Evolutionary conservation across 768 basidiomycete genomes (phyloP).

Genomic region (Tricholoma terreum): DNA sequence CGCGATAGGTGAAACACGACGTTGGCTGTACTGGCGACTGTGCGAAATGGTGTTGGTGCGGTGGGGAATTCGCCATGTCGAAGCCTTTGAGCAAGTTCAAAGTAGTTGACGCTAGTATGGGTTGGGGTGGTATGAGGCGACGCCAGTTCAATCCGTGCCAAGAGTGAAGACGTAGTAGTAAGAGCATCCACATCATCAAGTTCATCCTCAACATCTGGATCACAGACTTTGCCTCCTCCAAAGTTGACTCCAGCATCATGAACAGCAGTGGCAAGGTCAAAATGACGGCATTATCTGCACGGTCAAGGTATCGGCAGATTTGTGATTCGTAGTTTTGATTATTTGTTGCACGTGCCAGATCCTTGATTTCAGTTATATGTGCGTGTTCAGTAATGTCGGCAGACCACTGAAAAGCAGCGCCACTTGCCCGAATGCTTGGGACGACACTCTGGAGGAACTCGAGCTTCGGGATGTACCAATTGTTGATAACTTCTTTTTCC

Average conservation of each 20-base stretch:
- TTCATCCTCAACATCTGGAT: constrained; percentile 5
- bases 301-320: constrained; percentile 31
- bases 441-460: constrained; percentile 34
- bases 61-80: background rate
- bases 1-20: constrained; percentile 16
- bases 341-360: constrained; percentile 27
- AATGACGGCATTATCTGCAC: constrained; percentile 23
- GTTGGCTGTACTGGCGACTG: background rate
- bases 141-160: background rate
- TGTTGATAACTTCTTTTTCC: constrained; percentile 17
- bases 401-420: constrained; percentile 32
- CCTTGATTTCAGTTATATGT: constrained; percentile 31
- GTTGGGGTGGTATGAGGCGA: background rate
- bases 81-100: background rate
- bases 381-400: constrained; percentile 32
- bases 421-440: constrained; percentile 25
- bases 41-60: background rate
- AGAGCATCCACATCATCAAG: constrained; percentile 1
- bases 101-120: background rate
- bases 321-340: constrained; percentile 31
- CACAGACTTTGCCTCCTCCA: background rate
- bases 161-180: background rate
- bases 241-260: constrained; percentile 6
- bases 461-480: constrained; percentile 44
- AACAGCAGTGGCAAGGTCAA: constrained; percentile 25